These are phyloP conservation scores for Penicillium sumatraense DNA, from an alignment of 2,329 filamentous ascomycete genomes.

Conservation along the genomic window DNA sequence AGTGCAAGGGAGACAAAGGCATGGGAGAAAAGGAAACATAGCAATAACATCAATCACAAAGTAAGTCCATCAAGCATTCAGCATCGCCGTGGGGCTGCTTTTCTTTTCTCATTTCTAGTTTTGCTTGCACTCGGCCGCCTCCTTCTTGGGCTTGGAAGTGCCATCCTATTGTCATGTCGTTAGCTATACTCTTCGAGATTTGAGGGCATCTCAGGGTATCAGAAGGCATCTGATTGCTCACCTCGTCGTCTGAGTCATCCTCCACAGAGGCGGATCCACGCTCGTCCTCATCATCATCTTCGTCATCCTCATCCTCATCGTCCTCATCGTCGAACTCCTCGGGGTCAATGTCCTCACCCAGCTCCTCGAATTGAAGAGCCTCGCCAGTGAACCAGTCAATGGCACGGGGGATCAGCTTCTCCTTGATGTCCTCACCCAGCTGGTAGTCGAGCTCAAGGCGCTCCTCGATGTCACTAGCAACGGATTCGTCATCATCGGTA, in stretches of 20 bases:
- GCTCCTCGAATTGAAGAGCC: slow-evolving; percentile 93
- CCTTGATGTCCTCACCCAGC: slow-evolving; percentile 98
- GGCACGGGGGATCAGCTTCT: slow-evolving; percentile 97
- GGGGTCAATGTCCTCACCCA: slow-evolving; percentile 82
- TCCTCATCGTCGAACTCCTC: slow-evolving; percentile 88
- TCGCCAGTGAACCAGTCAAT: slow-evolving; percentile 99
- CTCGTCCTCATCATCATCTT: slow-evolving; percentile 81
- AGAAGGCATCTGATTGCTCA: slow-evolving; percentile 23
- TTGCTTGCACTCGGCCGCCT: slow-evolving; percentile 95
- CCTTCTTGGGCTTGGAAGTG: slow-evolving; percentile 87
- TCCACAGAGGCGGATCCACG: slow-evolving; percentile 69
- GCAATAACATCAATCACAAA: slow-evolving; percentile 38
- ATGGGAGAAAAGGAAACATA: slow-evolving; percentile 26
- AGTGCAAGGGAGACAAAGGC: slow-evolving; percentile 21
- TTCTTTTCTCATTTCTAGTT: slow-evolving; percentile 65
- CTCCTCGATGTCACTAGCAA: slow-evolving; percentile 91
- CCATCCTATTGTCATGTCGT: slow-evolving; percentile 67
- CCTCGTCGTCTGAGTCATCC: slow-evolving; percentile 65
- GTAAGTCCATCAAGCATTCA: slow-evolving; percentile 42
- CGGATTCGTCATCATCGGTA: slow-evolving; percentile 68
- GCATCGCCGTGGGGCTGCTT: slow-evolving; percentile 25
- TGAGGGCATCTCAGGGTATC: background rate
- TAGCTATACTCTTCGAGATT: slow-evolving; percentile 21
- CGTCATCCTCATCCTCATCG: slow-evolving; percentile 87
- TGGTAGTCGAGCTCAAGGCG: slow-evolving; percentile 96